Base-by-base conservation (phyloP, 2,329 filamentous ascomycete genomes). In the Pseudopyricularia cyperi region DNA sequence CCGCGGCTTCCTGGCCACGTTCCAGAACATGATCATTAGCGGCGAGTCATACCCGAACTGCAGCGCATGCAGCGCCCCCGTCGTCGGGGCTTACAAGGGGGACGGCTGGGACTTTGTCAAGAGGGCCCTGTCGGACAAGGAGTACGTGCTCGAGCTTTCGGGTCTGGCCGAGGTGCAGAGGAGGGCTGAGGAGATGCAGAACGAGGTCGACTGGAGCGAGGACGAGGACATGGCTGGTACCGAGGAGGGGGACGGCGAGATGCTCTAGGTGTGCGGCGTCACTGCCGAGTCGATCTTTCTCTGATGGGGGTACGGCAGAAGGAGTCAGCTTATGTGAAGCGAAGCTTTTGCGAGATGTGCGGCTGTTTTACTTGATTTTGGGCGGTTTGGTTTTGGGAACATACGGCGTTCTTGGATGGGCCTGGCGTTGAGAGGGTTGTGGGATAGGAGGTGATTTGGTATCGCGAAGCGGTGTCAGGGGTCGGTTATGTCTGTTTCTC, bases 21-120 rank as follows among this genome's bases (percentile, higher is more conserved):
- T 88, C 65, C 79, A 82, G 61, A 89, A 85, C 57, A 73, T 90
- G 54, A 73, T 84, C 35, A 82, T 93, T 57, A 80, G 77, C 51
- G 87, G 87, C 8, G 75, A 80, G 58, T 84, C 85, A 0, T 94
- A 90, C 64, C 82, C 89, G 53, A 83, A 82, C 65, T 94, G 88
- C 66, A 89, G 85, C 48, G 88, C 86, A 2, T 94, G 88, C 61
- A 88, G 85, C 56, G 76, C 77, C 33, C 79, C 75, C 44, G 80
- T 94, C 28, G 65, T 91, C 1, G 71, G 75, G 0, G 79, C 80
- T 1, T 93, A 90, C 63, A 74, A 79, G 46, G 64, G 67, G 2
- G 77, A 83, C 46, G 83, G 82, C 0, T 94, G 87, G 87, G 77
- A 72, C 0, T 94, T 94, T 63, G 79, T 93, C 33, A 83, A 83